phyloP scores from a whole-genome alignment of 768 basidiomycete species.

The Phlegmacium glaucopus region DNA sequence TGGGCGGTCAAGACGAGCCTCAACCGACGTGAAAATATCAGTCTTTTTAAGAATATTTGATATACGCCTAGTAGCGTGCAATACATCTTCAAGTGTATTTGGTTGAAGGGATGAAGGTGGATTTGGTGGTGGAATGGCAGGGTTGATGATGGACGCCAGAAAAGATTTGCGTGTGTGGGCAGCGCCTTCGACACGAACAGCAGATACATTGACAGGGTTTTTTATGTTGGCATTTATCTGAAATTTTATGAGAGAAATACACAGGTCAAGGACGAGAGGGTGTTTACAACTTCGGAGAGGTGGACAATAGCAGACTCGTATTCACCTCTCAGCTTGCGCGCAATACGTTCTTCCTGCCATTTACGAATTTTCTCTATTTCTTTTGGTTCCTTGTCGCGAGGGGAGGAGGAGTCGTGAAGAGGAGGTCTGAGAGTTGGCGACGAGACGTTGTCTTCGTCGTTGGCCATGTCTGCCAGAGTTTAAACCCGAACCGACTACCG shows the following conservation, averaged over 20 bases:
- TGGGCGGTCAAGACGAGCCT: constrained; percentile 59
- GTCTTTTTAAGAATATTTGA: constrained; percentile 65
- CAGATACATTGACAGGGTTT: constrained; percentile 62
- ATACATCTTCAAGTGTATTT: constrained; percentile 56
- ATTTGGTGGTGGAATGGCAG: constrained; percentile 35
- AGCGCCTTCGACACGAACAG: constrained; percentile 82
- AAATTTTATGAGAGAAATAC: background rate
- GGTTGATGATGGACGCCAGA: constrained; percentile 73
- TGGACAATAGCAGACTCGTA: constrained; percentile 56
- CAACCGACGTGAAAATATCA: constrained; percentile 71
- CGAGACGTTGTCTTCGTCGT: constrained; percentile 12
- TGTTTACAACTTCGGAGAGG: constrained; percentile 25
- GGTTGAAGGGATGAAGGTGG: constrained; percentile 14
- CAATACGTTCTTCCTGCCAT: constrained; percentile 77
- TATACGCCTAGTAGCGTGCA: constrained; percentile 68
- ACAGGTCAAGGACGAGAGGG: background rate
- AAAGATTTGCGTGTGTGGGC: constrained; percentile 73
- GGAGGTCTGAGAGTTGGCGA: constrained; percentile 30
- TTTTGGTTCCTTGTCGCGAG: constrained; percentile 53
- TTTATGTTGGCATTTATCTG: constrained; percentile 70
- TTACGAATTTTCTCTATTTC: constrained; percentile 54
- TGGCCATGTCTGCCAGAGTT: constrained; percentile 1
- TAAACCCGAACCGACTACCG: no score
- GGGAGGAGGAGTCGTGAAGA: constrained; percentile 49
- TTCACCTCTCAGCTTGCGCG: constrained; percentile 66